phyloP scores from a whole-genome alignment of 2,329 filamentous ascomycete genomes.

The Ascochyta rabiei region DNA sequence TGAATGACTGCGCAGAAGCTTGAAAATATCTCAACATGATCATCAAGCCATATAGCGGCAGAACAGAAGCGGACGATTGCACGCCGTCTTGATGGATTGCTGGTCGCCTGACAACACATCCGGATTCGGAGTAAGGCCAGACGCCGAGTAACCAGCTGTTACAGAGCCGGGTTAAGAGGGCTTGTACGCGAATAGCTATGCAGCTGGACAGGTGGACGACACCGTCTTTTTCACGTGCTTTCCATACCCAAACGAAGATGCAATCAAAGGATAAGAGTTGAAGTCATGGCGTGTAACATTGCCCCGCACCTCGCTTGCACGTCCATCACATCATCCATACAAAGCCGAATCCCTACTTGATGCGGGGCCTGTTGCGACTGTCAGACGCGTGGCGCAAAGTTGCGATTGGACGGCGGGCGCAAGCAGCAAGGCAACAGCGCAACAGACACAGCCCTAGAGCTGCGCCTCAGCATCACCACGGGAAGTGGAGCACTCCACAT shows the following conservation, averaged over 20 bases:
- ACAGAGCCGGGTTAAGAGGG: background rate
- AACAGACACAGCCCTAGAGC: constrained; percentile 6
- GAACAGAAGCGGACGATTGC: background rate
- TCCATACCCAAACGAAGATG: background rate
- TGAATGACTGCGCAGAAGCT: too few relatives aligned
- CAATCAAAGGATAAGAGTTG: background rate
- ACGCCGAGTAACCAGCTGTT: background rate
- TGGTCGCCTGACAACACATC: background rate
- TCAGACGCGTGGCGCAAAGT: constrained; percentile 2
- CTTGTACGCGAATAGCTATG: background rate
- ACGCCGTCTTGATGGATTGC: background rate
- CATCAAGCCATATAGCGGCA: background rate
- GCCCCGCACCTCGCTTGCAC: background rate
- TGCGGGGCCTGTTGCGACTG: background rate
- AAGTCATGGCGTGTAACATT: background rate
- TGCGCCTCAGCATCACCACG: constrained; percentile 16
- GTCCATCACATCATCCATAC: background rate
- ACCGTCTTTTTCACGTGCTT: too few relatives aligned
- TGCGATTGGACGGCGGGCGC: constrained; percentile 2
- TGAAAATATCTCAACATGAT: background rate
- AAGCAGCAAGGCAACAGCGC: constrained; percentile 12
- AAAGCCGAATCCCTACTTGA: background rate
- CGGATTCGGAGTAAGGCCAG: background rate
- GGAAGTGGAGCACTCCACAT: constrained; percentile 1
- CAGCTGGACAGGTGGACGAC: background rate